Conservation (phyloP, 352 stramenopile genomes). For the Phytopythium mirpurense region DNA sequence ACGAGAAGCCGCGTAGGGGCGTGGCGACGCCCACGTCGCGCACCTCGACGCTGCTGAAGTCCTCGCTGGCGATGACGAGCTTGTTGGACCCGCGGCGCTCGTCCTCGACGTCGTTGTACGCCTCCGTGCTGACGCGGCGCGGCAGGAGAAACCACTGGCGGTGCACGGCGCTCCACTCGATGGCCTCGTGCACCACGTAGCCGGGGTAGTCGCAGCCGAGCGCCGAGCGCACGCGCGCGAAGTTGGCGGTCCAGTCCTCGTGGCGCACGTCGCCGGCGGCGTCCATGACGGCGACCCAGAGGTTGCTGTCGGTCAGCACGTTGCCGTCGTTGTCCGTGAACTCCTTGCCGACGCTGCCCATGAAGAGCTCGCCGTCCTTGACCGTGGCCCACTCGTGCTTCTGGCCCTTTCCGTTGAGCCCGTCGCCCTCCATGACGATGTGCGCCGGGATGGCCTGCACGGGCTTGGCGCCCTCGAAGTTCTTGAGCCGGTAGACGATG, state of each 20-base stretch:
- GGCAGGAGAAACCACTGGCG: slow-evolving; percentile 98
- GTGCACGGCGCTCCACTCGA: slow-evolving; percentile 92
- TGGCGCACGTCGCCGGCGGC: slow-evolving; percentile 71
- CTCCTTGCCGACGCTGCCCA: slow-evolving; percentile 95
- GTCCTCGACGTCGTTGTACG: slow-evolving; percentile 96
- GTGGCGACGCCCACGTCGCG: slow-evolving; percentile 77
- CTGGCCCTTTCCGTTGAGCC: slow-evolving; percentile 96
- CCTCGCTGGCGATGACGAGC: slow-evolving; percentile 85
- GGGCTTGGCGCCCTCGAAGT: slow-evolving; percentile 67
- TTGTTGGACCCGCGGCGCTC: slow-evolving; percentile 91
- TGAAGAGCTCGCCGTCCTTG: slow-evolving; percentile 97
- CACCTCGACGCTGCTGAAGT: slow-evolving; percentile 86
- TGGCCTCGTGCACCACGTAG: slow-evolving; percentile 98
- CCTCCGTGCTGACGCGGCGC: slow-evolving; percentile 90
- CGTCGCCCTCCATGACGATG: slow-evolving; percentile 97
- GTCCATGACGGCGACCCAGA: slow-evolving; percentile 95
- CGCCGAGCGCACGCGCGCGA: slow-evolving; percentile 89
- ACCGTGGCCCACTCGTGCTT: slow-evolving; percentile 99
- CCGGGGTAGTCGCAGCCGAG: slow-evolving; percentile 87
- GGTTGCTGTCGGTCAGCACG: slow-evolving; percentile 94
- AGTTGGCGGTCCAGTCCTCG: slow-evolving; percentile 94
- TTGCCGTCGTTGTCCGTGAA: slow-evolving; percentile 90
- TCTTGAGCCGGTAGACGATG: slow-evolving; percentile 96
- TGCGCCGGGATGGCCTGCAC: slow-evolving; percentile 91
- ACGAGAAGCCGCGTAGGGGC: slow-evolving; percentile 89